Evolutionary conservation across 306 rosid species (phyloP).

Genomic region (Cicer chorassanicum): DNA sequence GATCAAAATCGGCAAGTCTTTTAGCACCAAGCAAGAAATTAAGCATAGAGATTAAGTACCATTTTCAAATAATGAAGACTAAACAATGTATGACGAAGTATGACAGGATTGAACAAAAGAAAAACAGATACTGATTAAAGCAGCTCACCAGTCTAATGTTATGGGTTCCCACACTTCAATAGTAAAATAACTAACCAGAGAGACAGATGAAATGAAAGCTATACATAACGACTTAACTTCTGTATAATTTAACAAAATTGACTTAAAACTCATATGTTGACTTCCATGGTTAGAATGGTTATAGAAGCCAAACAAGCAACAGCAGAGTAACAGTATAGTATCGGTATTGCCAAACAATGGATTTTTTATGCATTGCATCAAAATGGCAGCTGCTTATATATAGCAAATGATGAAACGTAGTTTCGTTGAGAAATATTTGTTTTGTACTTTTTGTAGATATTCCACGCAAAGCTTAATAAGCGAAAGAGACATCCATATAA

Average conservation of each 20-base stretch:
- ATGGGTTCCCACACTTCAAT: constrained; percentile 2
- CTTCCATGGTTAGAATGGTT: constrained; percentile 16
- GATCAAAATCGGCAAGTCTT: background rate
- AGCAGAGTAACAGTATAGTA: constrained; percentile 23
- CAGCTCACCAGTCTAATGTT: constrained; percentile 2
- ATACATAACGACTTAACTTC: background rate
- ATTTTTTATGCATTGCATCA: constrained; percentile 18
- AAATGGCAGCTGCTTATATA: background rate
- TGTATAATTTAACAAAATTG: constrained; percentile 1
- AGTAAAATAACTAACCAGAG: constrained; percentile 20
- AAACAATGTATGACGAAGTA: constrained; percentile 6
- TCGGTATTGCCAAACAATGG: constrained; percentile 8
- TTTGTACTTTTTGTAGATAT: background rate
- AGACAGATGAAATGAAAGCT: constrained; percentile 14
- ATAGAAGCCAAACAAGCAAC: background rate
- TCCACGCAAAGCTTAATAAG: constrained; percentile 17
- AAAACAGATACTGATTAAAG: background rate
- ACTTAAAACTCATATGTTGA: background rate
- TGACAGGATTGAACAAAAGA: constrained; percentile 11
- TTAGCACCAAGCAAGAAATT: constrained; percentile 29
- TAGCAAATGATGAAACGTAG: constrained; percentile 11
- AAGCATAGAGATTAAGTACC: background rate
- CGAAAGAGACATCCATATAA: background rate
- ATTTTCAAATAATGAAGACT: constrained; percentile 28
- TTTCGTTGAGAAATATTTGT: constrained; percentile 4